phyloP scores from a whole-genome alignment of 306 rosid genomes.

The Vachellia collinsii region DNA sequence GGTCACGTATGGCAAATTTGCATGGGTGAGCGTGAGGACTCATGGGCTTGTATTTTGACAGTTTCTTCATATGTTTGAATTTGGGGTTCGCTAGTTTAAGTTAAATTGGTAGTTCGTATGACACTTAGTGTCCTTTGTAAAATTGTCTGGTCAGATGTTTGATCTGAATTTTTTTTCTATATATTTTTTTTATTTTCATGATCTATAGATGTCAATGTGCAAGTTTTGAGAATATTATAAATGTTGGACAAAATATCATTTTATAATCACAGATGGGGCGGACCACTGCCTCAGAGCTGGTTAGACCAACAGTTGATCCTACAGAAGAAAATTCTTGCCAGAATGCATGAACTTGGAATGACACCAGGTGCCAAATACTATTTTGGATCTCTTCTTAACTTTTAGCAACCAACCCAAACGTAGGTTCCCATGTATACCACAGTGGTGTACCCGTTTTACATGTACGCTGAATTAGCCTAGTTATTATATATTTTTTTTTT shows the following conservation, averaged over 20 bases:
- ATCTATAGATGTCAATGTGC: neutral
- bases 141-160: conserved; percentile 24
- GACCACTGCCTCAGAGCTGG: conserved; percentile 93
- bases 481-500: conserved; percentile 15
- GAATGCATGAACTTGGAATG: conserved; percentile 95
- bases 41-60: conserved; percentile 26
- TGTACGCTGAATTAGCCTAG: neutral
- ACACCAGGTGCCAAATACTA: conserved; percentile 69
- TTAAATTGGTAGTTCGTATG: conserved; percentile 18
- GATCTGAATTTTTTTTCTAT: conserved; percentile 8
- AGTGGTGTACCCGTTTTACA: neutral
- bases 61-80: conserved; percentile 11
- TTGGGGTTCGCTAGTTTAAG: conserved; percentile 19
- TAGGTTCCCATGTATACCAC: neutral
- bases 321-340: conserved; percentile 75
- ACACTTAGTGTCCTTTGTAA: conserved; percentile 25
- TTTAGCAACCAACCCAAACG: conserved; percentile 11
- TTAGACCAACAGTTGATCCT: conserved; percentile 75
- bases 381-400: conserved; percentile 4
- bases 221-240: conserved; percentile 19
- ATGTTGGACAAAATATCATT: neutral
- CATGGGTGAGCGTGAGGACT: conserved; percentile 71
- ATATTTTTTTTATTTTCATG: conserved; percentile 14
- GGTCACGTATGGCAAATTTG: conserved; percentile 96
- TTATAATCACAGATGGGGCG: conserved; percentile 77